phyloP scores from a whole-genome alignment of 2,329 filamentous ascomycete genomes.

The Ascochyta viciae-villosae region DNA sequence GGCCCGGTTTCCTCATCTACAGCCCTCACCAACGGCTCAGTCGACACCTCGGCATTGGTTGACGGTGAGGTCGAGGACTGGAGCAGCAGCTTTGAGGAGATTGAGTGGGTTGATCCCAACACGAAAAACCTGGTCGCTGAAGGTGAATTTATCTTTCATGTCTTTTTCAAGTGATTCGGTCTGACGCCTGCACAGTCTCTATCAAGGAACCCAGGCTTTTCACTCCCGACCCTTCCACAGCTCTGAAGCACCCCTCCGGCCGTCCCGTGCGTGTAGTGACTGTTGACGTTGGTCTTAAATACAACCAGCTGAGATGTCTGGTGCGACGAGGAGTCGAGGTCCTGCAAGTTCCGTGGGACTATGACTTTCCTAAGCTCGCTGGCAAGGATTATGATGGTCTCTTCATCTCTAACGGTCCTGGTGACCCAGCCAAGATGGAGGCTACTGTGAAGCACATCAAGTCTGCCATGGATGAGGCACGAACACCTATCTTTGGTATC shows the following conservation, averaged over 20 bases:
- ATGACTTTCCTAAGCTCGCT: conserved; percentile 80
- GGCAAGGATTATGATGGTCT: conserved; percentile 91
- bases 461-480: conserved; percentile 76
- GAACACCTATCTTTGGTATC: conserved; percentile 92
- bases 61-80: conserved; percentile 49
- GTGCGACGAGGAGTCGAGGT: conserved; percentile 92
- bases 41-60: conserved; percentile 39
- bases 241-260: conserved; percentile 86
- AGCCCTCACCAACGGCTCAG: conserved; percentile 50
- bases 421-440: conserved; percentile 87
- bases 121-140: conserved; percentile 90
- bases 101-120: conserved; percentile 94
- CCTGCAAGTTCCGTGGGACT: conserved; percentile 93
- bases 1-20: conserved; percentile 37
- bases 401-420: conserved; percentile 97
- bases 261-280: conserved; percentile 87
- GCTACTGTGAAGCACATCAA: conserved; percentile 81
- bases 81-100: conserved; percentile 72
- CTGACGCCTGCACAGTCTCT: conserved; percentile 71
- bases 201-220: conserved; percentile 86
- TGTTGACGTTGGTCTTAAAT: conserved; percentile 97
- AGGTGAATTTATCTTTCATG: conserved; percentile 66
- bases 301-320: conserved; percentile 95
- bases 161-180: conserved; percentile 11
- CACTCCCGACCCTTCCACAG: conserved; percentile 72